Evolutionary conservation across 176 grass and related monocot species (phyloP), one percentile per base, ranked within the genome.

Genomic region (Aegilops bicornis): DNA sequence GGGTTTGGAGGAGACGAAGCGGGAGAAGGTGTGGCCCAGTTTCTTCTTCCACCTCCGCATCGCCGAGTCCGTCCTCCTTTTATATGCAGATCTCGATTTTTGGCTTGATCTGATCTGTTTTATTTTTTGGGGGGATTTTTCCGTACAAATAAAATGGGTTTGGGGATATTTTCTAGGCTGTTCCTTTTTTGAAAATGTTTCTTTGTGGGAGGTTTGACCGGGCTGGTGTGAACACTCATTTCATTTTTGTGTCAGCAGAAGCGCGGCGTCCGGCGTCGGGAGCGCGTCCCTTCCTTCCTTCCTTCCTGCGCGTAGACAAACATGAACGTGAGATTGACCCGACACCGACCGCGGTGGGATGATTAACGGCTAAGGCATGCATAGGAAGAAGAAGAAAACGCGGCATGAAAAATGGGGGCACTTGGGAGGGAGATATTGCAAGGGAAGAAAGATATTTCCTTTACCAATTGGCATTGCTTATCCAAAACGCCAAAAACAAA

Each of bases 21-120:
- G 81, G 77, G 52, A 81, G 82, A 91, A 2, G 13, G 77, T 80
- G 17, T 68, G 89, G 77, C 86, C 89, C 69, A 91, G 70, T 31
- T 88, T 77, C 82, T 64, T 91, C 62, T 75, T 91, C 89, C 86
- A 91, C 54, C 64, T 78, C 39, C 77, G 13, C 89, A 88, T 88
- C 77, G 19, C 19, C 56, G 6, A 27, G 23, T 62, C 14, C 58
- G 17, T 48, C 14, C 58, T 52, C 29, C 1, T 65, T 88, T 69
- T 91, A 67, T 76, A 83, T 19, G 16, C 37, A 25, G 3, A 10
- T 42, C 5, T 72, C 6, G 4, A 27, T 2, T 63, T 62, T 39
- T 39, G 66, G 66, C 23, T 67, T 35, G 39, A 13, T 30, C 50
- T 14, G 23, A 24, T 77, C 35, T 35, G 32, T 72, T 67, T 62